A percentile compares a stretch with the other conserved stretches of the same genome.
These are phyloP conservation scores for Aureobasidium sp. DNA, from an alignment of 2,329 filamentous ascomycete genomes.

Conservation along the genomic window DNA sequence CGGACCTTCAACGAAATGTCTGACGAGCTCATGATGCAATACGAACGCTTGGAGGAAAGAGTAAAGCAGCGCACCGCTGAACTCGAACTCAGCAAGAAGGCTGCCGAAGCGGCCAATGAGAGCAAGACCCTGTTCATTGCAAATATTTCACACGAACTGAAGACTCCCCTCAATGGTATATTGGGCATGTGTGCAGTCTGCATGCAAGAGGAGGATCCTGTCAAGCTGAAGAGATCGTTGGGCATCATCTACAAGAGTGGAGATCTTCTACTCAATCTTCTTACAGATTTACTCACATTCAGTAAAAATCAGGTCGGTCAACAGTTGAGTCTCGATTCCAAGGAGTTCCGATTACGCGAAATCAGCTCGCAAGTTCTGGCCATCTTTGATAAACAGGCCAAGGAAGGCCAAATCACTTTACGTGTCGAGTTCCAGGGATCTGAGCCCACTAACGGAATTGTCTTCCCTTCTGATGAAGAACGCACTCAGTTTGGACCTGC, in stretches of 20 bases:
- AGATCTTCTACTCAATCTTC: constrained; percentile 73
- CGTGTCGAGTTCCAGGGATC: constrained; percentile 58
- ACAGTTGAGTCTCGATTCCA: constrained; percentile 72
- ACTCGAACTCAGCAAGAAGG: constrained; percentile 82
- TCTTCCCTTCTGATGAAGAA: constrained; percentile 6
- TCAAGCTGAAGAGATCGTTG: constrained; percentile 72
- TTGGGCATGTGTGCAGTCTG: constrained; percentile 89
- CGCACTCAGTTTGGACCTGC: constrained; percentile 50
- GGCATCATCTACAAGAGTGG: constrained; percentile 85
- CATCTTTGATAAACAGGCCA: constrained; percentile 85
- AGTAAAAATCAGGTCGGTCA: constrained; percentile 93
- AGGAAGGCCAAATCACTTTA: constrained; percentile 69
- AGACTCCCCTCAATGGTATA: constrained; percentile 92
- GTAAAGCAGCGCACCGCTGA: constrained; percentile 77
- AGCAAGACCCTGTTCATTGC: constrained; percentile 97
- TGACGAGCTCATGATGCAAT: constrained; percentile 81
- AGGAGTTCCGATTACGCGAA: constrained; percentile 77
- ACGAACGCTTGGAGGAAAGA: constrained; percentile 74
- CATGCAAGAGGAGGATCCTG: constrained; percentile 80
- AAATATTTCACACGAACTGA: constrained; percentile 81
- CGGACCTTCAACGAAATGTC: constrained; percentile 90
- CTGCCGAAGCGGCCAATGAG: constrained; percentile 89
- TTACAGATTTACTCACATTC: constrained; percentile 86
- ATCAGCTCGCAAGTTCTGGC: constrained; percentile 73
- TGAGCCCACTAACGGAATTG: constrained; percentile 28